phyloP scores from a whole-genome alignment of 352 stramenopile genomes.

The Globisporangium alternatum region DNA sequence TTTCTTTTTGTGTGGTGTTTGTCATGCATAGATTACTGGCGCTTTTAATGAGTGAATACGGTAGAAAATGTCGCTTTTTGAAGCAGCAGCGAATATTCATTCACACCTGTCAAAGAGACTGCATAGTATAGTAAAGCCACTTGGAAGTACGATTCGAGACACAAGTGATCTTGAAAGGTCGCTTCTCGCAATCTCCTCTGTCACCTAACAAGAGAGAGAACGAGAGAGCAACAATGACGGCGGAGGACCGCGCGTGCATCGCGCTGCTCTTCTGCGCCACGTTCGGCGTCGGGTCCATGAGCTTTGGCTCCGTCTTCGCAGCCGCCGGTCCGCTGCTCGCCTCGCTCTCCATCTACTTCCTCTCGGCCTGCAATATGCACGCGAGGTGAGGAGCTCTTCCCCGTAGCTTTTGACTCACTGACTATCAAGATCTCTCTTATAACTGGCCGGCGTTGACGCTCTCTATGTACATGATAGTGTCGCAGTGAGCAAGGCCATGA shows the following conservation, averaged over 20 bases:
- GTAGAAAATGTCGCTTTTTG: too few relatives aligned
- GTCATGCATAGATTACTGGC: too few relatives aligned
- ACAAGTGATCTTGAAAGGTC: not conserved
- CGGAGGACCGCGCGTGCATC: conserved; percentile 58
- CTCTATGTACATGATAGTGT: conserved; percentile 26
- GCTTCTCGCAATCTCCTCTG: not conserved
- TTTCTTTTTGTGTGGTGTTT: too few relatives aligned
- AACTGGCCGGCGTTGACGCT: too few relatives aligned
- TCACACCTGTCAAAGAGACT: too few relatives aligned
- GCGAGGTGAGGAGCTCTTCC: conserved; percentile 29
- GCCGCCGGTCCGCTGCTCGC: conserved; percentile 50
- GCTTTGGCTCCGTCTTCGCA: conserved; percentile 66
- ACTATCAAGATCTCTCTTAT: too few relatives aligned
- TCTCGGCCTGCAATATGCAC: conserved; percentile 77
- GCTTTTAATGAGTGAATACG: too few relatives aligned
- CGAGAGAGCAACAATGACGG: not conserved
- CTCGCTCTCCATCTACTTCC: conserved; percentile 65
- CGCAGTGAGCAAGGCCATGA: conserved; percentile 57
- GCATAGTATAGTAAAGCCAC: too few relatives aligned
- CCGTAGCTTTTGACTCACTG: not conserved
- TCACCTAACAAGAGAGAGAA: not conserved
- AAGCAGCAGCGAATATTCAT: too few relatives aligned
- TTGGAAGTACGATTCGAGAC: not conserved
- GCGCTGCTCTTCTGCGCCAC: conserved; percentile 73
- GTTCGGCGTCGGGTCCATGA: conserved; percentile 72